Base-by-base conservation (phyloP, 1,139 yeast genomes). In the Tardiomyces digboiensis region DNA sequence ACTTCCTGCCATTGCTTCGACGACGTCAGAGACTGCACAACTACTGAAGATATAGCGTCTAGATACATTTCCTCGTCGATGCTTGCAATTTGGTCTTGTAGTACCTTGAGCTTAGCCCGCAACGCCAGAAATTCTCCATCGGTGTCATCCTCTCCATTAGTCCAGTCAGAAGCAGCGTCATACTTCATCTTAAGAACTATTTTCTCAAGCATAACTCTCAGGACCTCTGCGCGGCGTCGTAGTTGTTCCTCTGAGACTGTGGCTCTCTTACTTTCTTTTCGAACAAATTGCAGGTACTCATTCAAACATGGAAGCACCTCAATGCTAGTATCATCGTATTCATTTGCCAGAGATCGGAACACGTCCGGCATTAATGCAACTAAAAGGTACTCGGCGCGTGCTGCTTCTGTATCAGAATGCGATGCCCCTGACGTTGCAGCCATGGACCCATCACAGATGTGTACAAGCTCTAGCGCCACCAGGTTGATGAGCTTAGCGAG, bases 81-180 rank as follows among this genome's bases (percentile, higher is more conserved):
- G 5, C 79, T 68, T 2, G 94, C 93, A 49, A 91, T 80, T 14
- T 84, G 77, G 55, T 91, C 97, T 62, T 91, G 97, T 58, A 89
- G 82, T 13, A 75, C 72, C 56, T 82, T 82, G 49, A 93, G 71
- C 57, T 77, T 82, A 3, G 72, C 63, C 60, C 98, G 76, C 42
- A 86, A 72, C 50, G 89, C 97, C 49, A 70, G 71, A 55, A 91
- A 91, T 58, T 85, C 93, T 46, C 80, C 82, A 45, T 82, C 80
- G 47, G 79, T 81, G 19, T 65, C 69, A 29, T 64, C 67, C 16
- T 60, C 64, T 5, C 60, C 65, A 10, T 61, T 66, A 44, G 68
- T 74, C 68, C 70, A 66, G 52, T 83, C 89, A 51, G 78, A 78
- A 12, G 82, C 82, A 19, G 75, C 78, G 55, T 85, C 95, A 54